Conservation (phyloP, 2,329 filamentous ascomycete species). For the Grosmannia huntii region DNA sequence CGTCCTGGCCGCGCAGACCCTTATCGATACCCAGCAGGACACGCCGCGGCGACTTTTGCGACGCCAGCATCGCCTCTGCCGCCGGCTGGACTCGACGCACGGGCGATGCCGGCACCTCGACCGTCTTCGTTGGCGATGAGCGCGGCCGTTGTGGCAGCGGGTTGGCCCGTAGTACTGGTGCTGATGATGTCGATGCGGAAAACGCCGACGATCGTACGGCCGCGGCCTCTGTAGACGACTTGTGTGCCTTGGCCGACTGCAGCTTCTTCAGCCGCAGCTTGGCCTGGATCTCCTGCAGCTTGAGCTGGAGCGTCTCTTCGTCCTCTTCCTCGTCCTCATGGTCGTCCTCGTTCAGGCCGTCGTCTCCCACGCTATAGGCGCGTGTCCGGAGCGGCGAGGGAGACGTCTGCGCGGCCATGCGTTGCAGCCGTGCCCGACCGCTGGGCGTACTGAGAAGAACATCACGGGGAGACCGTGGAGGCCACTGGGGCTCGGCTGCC, state of each 20-base stretch:
- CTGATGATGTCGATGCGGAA: background rate
- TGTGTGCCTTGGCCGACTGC: conserved; percentile 43
- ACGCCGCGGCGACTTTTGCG: conserved; percentile 64
- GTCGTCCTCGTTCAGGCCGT: conserved; percentile 16
- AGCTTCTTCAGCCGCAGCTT: conserved; percentile 78
- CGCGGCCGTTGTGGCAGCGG: background rate
- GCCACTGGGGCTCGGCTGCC: conserved; percentile 39
- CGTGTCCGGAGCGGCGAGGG: conserved; percentile 48
- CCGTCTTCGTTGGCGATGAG: conserved; percentile 12
- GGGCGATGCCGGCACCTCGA: conserved; percentile 67
- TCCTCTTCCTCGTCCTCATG: conserved; percentile 61
- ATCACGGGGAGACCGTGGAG: conserved; percentile 53
- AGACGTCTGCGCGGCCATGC: conserved; percentile 50
- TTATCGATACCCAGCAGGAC: conserved; percentile 83
- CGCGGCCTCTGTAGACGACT: conserved; percentile 7
- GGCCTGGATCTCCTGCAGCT: conserved; percentile 80
- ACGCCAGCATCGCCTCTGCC: conserved; percentile 16
- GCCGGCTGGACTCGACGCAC: conserved; percentile 45
- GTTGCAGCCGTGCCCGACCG: conserved; percentile 63
- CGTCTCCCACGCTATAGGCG: conserved; percentile 1
- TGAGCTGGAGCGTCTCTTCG: conserved; percentile 77
- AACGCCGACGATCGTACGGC: background rate
- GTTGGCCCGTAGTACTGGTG: background rate
- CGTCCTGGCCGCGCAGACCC: conserved; percentile 63
- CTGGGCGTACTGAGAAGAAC: conserved; percentile 57